Evolutionary conservation across 148 eudicot genomes (phyloP), one percentile per base, ranked within the genome.

Genomic region (Silene conica): DNA sequence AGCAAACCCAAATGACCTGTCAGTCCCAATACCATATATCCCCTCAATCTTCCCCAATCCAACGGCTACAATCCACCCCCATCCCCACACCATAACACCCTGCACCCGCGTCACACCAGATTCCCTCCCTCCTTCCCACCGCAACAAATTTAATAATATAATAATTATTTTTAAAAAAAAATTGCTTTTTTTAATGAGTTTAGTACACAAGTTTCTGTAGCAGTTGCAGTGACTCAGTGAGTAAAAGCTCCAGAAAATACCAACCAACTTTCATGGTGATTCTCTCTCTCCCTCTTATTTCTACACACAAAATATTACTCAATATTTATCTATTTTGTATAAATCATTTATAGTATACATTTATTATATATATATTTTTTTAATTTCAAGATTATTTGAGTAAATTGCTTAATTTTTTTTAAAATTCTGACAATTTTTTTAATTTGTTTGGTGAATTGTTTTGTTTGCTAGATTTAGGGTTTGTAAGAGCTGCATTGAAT

Each of bases 381-480:
- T 13, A 25, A 26, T 15, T 14, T 63, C 6, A 2, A 26, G 1
- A 63, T 28, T 63, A 2, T 7, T 21, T 31, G 20, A 31, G 18
- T 59, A 12, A 41, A 31, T 31, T 31, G 31, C 34, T 31, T 31
- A 31, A 2, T 5, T 38, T 7, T 38, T 38, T 38, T 38, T 38
- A 6, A 6, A 6, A 38, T 10, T 3, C 16, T 57, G 2, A 63
- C 19, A 15, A 38, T 71, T 64, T 50, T 5, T 68, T 38, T 38
- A 38, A 38, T 34, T 69, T 26, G 65, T 43, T 38, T 54, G 45
- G 63, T 59, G 69, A 22, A 13, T 28, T 71, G 77, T 45, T 75
- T 70, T 67, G 77, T 75, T 70, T 67, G 77, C 58, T 80, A 80
- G 86, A 83, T 83, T 83, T 77, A 67, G 79, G 74, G 83, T 71